Conservation (phyloP, 352 stramenopile genomes). For the Globisporangium carolinianum region DNA sequence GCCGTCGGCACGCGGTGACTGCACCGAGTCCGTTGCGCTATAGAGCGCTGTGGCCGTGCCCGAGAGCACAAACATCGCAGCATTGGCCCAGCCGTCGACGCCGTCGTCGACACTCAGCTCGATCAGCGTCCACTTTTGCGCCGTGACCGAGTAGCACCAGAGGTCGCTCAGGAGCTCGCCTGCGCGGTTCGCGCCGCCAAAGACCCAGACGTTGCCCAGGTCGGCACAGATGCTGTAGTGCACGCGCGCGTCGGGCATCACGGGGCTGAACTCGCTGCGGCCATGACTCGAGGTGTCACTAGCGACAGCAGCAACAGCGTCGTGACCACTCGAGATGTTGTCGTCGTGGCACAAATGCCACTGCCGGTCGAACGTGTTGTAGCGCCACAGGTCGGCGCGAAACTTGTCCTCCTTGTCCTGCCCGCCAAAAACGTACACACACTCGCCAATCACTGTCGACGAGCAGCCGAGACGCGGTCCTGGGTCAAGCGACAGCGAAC, state of each 20-base stretch:
- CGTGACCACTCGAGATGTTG: constrained; percentile 37
- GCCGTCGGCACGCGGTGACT: constrained; percentile 12
- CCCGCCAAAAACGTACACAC: constrained; percentile 78
- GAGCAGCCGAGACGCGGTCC: constrained; percentile 63
- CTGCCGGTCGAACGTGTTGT: constrained; percentile 83
- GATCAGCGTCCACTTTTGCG: constrained; percentile 54
- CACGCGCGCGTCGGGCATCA: constrained; percentile 41
- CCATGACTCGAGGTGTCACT: constrained; percentile 9
- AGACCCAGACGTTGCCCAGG: constrained; percentile 78
- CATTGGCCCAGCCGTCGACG: constrained; percentile 37
- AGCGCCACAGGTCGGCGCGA: constrained; percentile 74
- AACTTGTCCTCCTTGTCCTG: constrained; percentile 76
- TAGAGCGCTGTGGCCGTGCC: constrained; percentile 47
- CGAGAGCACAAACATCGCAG: constrained; percentile 32
- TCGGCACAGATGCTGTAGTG: constrained; percentile 74
- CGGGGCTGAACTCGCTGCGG: constrained; percentile 34
- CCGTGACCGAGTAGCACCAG: constrained; percentile 71
- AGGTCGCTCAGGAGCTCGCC: constrained; percentile 54
- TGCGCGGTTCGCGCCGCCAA: constrained; percentile 42
- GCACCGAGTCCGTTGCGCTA: constrained; percentile 21
- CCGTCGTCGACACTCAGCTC: constrained; percentile 40
- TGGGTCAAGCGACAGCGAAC: constrained; percentile 66
- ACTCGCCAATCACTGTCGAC: constrained; percentile 69
- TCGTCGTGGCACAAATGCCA: constrained; percentile 85
- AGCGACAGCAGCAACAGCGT: constrained; percentile 3